Conservation (phyloP, 768 basidiomycete species). For the Nidularia pulvinata region DNA sequence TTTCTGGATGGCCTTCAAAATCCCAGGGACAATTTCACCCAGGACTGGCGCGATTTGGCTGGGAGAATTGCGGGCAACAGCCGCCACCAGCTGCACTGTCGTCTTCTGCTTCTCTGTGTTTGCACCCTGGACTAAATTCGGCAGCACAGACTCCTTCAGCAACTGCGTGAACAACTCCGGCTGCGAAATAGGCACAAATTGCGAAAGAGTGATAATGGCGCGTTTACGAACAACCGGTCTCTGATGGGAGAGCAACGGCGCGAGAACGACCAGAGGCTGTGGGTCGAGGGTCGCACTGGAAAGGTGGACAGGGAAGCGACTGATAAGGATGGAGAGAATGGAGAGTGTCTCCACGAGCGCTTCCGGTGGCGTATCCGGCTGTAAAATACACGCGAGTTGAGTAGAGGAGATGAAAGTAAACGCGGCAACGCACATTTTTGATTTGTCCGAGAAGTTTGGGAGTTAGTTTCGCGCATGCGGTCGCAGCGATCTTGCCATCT, state of each 20-base stretch:
- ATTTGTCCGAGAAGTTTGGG: slow-evolving; percentile 84
- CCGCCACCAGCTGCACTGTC: slow-evolving; percentile 77
- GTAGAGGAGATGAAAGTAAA: slow-evolving; percentile 9
- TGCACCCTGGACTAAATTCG: slow-evolving; percentile 51
- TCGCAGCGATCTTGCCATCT: slow-evolving; percentile 76
- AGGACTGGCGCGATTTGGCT: slow-evolving; percentile 62
- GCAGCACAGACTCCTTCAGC: slow-evolving; percentile 56
- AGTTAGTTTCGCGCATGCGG: slow-evolving; percentile 82
- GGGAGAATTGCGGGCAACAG: slow-evolving; percentile 76
- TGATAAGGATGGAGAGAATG: slow-evolving; percentile 87
- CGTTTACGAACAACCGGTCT: slow-evolving; percentile 92
- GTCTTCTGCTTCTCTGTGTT: slow-evolving; percentile 73
- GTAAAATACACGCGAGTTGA: neutral
- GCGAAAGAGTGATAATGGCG: slow-evolving; percentile 83
- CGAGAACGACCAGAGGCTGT: slow-evolving; percentile 65
- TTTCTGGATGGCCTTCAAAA: slow-evolving; percentile 65
- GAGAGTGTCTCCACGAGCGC: slow-evolving; percentile 82
- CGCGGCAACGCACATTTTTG: slow-evolving; percentile 53
- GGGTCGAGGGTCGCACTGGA: slow-evolving; percentile 49
- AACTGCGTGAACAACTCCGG: slow-evolving; percentile 62
- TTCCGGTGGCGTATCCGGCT: slow-evolving; percentile 76
- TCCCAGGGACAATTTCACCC: slow-evolving; percentile 63
- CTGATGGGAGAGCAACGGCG: slow-evolving; percentile 69
- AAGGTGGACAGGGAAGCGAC: slow-evolving; percentile 76
- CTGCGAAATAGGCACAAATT: slow-evolving; percentile 77